A percentile compares a stretch with the other conserved stretches of the same genome.
Evolutionary conservation across 2,329 filamentous ascomycete genomes (phyloP).

Genomic region (Fusarium decemcellulare): DNA sequence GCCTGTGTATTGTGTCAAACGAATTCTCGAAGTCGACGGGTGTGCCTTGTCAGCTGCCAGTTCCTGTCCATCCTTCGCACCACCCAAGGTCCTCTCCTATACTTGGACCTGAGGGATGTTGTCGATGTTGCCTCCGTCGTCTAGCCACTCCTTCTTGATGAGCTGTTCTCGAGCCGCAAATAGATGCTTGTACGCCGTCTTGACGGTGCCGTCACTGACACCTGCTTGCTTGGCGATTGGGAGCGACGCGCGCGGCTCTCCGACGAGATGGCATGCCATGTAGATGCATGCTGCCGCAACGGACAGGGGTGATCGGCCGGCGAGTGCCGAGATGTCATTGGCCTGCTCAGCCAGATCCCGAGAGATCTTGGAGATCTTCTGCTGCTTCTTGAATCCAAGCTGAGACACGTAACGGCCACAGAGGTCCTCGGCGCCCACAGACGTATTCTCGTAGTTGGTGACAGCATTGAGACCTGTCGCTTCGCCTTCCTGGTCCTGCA

Average conservation of each 20-base stretch:
- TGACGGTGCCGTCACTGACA: conserved; percentile 97
- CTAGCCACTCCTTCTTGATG: conserved; percentile 82
- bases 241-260: conserved; percentile 83
- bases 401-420: conserved; percentile 92
- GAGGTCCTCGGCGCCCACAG: conserved; percentile 86
- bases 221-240: conserved; percentile 88
- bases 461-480: conserved; percentile 67
- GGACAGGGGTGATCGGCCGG: conserved; percentile 93
- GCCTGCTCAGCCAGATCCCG: conserved; percentile 84
- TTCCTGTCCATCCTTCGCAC: too few species aligned
- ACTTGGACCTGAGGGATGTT: conserved; percentile 71
- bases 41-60: too few species aligned
- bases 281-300: conserved; percentile 97
- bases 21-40: too few species aligned
- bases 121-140: conserved; percentile 78
- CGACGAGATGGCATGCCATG: conserved; percentile 91
- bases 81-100: conserved; percentile 32
- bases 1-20: too few species aligned
- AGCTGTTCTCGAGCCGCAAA: conserved; percentile 81
- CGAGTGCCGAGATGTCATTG: conserved; percentile 82
- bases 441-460: conserved; percentile 80
- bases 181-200: conserved; percentile 93
- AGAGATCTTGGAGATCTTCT: conserved; percentile 84
- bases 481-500: conserved; percentile 71
- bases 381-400: conserved; percentile 79